Evolutionary conservation across 805 yeast genomes (phyloP).

Genomic region (Komagataella phaffii): DNA sequence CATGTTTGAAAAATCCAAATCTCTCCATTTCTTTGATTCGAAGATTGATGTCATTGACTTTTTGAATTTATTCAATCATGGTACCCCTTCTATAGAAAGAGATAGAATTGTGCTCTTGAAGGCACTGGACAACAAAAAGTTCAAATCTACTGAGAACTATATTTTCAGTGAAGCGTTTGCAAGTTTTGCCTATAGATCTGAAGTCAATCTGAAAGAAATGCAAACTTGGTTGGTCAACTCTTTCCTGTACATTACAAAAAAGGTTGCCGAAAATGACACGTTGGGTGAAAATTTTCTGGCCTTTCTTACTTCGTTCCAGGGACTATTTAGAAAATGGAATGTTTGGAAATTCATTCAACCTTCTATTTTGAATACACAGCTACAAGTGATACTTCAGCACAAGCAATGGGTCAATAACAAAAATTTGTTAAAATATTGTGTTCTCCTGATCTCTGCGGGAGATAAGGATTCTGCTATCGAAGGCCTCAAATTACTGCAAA

Average conservation of each 20-base stretch:
- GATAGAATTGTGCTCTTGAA: neutral
- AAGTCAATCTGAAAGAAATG: neutral
- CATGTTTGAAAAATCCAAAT: neutral
- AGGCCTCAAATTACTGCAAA: slow-evolving; percentile 43
- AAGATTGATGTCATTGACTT: neutral
- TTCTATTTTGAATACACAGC: slow-evolving; percentile 40
- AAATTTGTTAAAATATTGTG: slow-evolving; percentile 29
- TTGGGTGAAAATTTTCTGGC: slow-evolving; percentile 12
- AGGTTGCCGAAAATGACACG: slow-evolving; percentile 35
- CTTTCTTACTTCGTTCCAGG: slow-evolving; percentile 19
- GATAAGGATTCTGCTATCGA: slow-evolving; percentile 19
- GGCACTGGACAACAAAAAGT: slow-evolving; percentile 11
- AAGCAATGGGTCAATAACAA: slow-evolving; percentile 29
- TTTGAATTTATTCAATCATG: neutral
- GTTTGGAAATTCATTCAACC: neutral
- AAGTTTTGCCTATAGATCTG: slow-evolving; percentile 9
- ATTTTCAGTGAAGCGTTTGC: slow-evolving; percentile 12
- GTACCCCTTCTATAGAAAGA: neutral
- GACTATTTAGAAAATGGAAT: slow-evolving; percentile 12
- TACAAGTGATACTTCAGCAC: slow-evolving; percentile 42
- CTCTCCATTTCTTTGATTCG: neutral
- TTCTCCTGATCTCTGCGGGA: slow-evolving; percentile 22
- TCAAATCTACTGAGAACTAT: slow-evolving; percentile 7
- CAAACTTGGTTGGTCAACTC: slow-evolving; percentile 44
- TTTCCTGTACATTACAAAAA: slow-evolving; percentile 46